A percentile compares a stretch with the other conserved stretches of the same genome.
Conservation (phyloP, 306 rosid genomes). For the Erythrophleum fordii region DNA sequence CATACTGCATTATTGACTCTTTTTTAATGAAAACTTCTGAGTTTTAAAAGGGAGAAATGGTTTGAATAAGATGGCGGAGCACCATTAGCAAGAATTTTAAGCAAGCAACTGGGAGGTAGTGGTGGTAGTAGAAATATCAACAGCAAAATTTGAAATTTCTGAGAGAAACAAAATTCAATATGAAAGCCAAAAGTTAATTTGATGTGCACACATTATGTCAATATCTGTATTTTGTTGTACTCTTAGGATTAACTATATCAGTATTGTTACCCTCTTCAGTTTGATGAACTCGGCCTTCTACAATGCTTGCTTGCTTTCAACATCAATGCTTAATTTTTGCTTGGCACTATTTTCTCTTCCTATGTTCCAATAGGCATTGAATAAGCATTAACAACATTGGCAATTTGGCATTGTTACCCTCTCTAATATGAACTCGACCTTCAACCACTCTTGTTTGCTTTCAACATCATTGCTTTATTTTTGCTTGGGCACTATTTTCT, state of each 20-base stretch:
- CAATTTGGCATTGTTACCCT: slow-evolving; percentile 6
- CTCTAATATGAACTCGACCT: neutral
- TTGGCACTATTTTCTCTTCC: neutral
- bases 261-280: neutral
- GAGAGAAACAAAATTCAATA: neutral
- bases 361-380: neutral
- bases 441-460: neutral
- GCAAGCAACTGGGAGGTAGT: neutral
- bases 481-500: neutral
- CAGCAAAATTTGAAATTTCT: neutral
- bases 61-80: neutral
- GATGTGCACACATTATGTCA: neutral
- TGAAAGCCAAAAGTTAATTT: neutral
- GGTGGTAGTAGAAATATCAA: neutral
- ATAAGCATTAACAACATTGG: neutral
- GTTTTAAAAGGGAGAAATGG: neutral
- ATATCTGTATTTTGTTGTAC: neutral
- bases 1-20: neutral
- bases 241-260: neutral
- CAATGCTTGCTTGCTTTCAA: neutral
- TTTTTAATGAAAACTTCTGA: neutral
- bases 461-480: neutral
- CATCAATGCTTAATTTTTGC: neutral
- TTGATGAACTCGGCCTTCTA: neutral
- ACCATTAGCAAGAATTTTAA: neutral